Evolutionary conservation across 768 basidiomycete species (phyloP), one percentile per base, ranked within the genome.

Genomic region (Albatrellus ellisii): DNA sequence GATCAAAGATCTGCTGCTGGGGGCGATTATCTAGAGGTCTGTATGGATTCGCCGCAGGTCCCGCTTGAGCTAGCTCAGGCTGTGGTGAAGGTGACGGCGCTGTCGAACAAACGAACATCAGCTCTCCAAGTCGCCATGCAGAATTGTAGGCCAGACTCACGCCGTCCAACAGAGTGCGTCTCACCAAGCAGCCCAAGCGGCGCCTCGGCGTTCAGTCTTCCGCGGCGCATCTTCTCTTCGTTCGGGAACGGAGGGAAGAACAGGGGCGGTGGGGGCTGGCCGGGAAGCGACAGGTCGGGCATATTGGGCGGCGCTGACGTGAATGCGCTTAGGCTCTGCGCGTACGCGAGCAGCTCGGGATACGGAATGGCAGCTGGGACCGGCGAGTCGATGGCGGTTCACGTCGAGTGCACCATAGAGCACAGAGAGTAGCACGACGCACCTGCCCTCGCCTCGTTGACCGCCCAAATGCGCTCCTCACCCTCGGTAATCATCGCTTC

Each of bases 171-270:
- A 18, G 78, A 75, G 56, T 86, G 82, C 6, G 78, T 85, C 63
- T 89, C 87, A 28, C 83, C 87, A 36, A 82, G 68, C 33, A 75
- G 59, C 4, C 80, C 87, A 44, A 88, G 67, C 1, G 84, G 86
- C 21, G 78, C 80, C 58, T 87, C 84, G 17, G 76, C 77, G 53
- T 82, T 86, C 58, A 88, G 72, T 43, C 72, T 70, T 1, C 87
- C 87, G 20, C 78, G 70, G 39, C 86, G 77, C 83, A 90, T 87
- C 60, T 86, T 89, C 57, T 88, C 87, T 61, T 88, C 86, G 54
- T 87, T 88, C 1, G 87, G 87, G 58, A 88, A 90, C 9, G 88
- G 88, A 27, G 86, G 86, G 63, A 88, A 87, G 68, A 90, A 88
- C 31, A 85, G 55, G 14, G 80, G 82, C 14, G 79, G 77, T 0